Percentiles rank a stretch among this genome's conserved stretches.
These are phyloP conservation scores for Porodaedalea pini DNA, from an alignment of 1,284 basidiomycete genomes.

Conservation along the genomic window DNA sequence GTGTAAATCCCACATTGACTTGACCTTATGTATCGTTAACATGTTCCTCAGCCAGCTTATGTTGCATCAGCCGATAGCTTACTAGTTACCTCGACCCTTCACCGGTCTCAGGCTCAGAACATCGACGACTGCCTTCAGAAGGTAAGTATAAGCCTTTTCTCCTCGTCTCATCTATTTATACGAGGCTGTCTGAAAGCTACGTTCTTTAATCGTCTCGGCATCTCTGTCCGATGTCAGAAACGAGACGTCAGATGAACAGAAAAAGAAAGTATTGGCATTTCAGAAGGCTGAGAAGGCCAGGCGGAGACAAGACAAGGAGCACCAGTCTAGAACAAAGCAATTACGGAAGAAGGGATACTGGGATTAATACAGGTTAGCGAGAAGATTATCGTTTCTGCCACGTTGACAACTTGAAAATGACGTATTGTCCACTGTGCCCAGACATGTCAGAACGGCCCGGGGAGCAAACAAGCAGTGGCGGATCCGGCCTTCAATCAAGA, in stretches of 20 bases:
- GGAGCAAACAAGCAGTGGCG: too few relatives aligned
- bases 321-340: conserved; percentile 44
- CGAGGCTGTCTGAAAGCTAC: conserved; percentile 41
- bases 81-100: conserved; percentile 59
- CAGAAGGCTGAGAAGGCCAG: conserved; percentile 43
- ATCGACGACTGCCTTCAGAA: conserved; percentile 67
- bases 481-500: too few relatives aligned
- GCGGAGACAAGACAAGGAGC: conserved; percentile 48
- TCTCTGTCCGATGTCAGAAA: conserved; percentile 47
- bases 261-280: conserved; percentile 47
- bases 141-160: conserved; percentile 35
- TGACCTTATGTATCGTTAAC: neutral
- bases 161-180: neutral
- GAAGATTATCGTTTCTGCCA: too few relatives aligned
- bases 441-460: too few relatives aligned
- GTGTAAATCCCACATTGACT: conserved; percentile 24
- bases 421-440: neutral
- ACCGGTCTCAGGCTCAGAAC: conserved; percentile 74
- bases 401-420: too few relatives aligned
- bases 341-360: conserved; percentile 32
- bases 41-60: conserved; percentile 51
- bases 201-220: conserved; percentile 46
- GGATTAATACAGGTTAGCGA: conserved; percentile 24
- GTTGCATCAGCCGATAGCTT: conserved; percentile 61
- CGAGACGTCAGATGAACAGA: conserved; percentile 54